Percentiles rank a stretch among this genome's conserved stretches.
Conservation (phyloP, 176 grass and related monocot genomes). For the Eremochloa ophiuroides region DNA sequence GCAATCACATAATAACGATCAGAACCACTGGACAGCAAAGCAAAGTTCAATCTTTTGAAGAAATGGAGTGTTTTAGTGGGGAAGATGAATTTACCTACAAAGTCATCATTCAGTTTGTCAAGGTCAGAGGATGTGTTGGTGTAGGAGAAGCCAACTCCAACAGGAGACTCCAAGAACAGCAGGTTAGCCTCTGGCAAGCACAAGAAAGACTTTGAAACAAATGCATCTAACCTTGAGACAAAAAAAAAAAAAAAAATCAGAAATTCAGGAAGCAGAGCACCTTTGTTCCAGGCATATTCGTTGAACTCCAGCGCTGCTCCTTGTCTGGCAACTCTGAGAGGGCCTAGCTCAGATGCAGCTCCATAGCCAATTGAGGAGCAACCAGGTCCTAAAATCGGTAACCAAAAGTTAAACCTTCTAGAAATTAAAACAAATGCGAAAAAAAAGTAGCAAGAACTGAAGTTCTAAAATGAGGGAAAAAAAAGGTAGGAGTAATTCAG, state of each 20-base stretch:
- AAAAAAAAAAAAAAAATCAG: neutral
- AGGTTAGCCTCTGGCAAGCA: conserved; percentile 69
- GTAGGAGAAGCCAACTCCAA: conserved; percentile 84
- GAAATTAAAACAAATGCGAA: neutral
- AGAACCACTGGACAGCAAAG: neutral
- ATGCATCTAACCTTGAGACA: neutral
- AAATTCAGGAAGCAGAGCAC: conserved; percentile 25
- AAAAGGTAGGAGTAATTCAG: neutral
- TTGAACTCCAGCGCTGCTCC: conserved; percentile 65
- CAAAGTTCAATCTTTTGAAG: neutral
- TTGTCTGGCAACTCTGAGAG: conserved; percentile 51
- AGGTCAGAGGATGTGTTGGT: conserved; percentile 77
- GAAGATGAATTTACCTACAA: conserved; percentile 47
- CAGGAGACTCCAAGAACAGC: conserved; percentile 77
- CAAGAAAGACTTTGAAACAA: neutral
- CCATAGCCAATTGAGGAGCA: conserved; percentile 91
- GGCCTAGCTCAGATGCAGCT: conserved; percentile 64
- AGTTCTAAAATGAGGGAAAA: neutral
- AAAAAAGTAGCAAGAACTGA: neutral
- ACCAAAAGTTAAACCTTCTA: neutral
- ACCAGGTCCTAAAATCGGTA: conserved; percentile 45
- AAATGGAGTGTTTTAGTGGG: neutral
- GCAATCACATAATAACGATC: neutral
- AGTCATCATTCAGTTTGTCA: conserved; percentile 45
- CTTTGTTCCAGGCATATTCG: conserved; percentile 78